Evolutionary conservation across 371 early-diverging fungal genomes (phyloP), one percentile per base, ranked within the genome.

Genomic region (Haplosporangium sp.): DNA sequence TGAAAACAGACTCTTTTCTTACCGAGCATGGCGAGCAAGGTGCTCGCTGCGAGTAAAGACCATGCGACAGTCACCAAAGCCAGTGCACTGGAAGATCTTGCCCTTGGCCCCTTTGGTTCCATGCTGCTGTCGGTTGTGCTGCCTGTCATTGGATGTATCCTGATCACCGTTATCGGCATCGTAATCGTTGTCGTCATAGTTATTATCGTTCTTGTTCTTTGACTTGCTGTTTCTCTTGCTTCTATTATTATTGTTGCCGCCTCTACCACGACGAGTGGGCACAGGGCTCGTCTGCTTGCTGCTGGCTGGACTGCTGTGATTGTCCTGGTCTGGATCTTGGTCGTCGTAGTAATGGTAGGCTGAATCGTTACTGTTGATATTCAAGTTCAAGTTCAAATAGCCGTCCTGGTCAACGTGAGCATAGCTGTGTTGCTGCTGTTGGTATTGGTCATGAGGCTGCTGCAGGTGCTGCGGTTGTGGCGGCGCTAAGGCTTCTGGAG

Each of bases 21-120:
- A 76, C 80, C 77, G 62, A 55, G 76, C 80, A 72, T 83, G 83
- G 23, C 86, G 81, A 56, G 85, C 85, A 10, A 86, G 80, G 62
- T 86, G 86, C 59, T 86, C 86, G 58, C 83, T 83, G 21, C 86
- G 81, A 37, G 86, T 85, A 61, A 86, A 86, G 7, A 84, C 86
- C 86, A 86, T 86, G 36, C 82, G 74, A 41, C 86, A 86, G 64
- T 85, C 81, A 18, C 86, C 85, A 67, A 76, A 85, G 10, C 85
- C 86, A 8, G 84, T 84, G 58, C 86, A 86, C 64, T 82, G 83
- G 50, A 86, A 86, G 16, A 84, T 48, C n/a, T 82, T 82, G 50
- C 77, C 77, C 56, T 76, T 76, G 42, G 60, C 53, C 16, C 59
- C 40, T 57, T 71, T 76, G 55, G 45, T 23, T 6, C 59, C 21